Base-by-base conservation (phyloP, 345 rosid species). In the Crucihimalaya himalaica region DNA sequence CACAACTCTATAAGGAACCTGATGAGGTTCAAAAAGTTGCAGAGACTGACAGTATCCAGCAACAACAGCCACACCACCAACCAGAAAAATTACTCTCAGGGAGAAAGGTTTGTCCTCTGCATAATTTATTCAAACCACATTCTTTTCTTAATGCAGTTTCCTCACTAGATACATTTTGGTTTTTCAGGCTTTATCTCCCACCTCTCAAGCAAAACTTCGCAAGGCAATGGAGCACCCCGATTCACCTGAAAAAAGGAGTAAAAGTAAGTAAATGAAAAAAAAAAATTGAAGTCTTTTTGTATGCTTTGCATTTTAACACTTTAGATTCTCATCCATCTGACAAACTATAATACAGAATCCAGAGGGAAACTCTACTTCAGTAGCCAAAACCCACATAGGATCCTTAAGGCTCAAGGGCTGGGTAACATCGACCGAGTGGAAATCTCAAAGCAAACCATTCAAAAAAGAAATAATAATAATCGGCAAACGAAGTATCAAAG, bases 131-230 rank as follows among this genome's bases (percentile, higher is more conserved):
- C 71, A 39, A 47, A 64, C 42, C 66, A 45, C 16, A 28, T 48
- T 55, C 4, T 21, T 16, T 60, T 37, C 46, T 52, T 54, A 53
- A 43, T 52, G 54, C 64, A 46, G 47, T 66, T 66, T 72, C 40
- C 64, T 81, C 61, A 79, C 21, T 62, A 13, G 12, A 34, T 75
- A 32, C 32, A 53, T 73, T 45, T 31, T 47, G 62, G 32, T 39
- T 82, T 82, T 81, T 71, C 95, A 91, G 98, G 80, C 69, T 69
- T 87, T 94, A 72, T 94, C 98, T 74, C 96, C 97, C 23, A 69
- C 77, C 54, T 85, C 96, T 42, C 98, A 84, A 82, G 85, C 83
- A 58, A 81, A 79, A 77, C 88, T 94, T 52, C 52, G 88, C 58
- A 81, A 86, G 70, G 89, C 92, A 66, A 75, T 89, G 89, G 83